Percentiles rank a stretch among this genome's conserved stretches.
phyloP scores from a whole-genome alignment of 768 basidiomycete genomes.

The Tylopilus felleus region DNA sequence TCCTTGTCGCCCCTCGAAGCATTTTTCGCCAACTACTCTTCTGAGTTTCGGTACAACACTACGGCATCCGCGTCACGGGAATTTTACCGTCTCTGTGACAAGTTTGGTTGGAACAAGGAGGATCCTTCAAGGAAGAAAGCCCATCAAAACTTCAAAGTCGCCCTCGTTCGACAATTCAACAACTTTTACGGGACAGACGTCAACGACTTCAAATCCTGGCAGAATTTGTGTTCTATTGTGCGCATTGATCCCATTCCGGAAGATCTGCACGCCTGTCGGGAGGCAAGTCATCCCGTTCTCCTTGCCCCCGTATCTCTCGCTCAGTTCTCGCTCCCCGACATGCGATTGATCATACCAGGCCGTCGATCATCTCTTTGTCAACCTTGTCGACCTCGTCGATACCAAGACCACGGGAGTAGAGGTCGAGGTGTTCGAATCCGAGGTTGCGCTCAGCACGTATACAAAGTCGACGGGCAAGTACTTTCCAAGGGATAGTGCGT shows the following conservation, averaged over 20 bases:
- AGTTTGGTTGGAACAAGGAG: constrained; percentile 4
- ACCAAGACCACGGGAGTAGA: neutral
- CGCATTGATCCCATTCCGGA: neutral
- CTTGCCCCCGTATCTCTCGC: neutral
- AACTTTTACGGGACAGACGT: neutral
- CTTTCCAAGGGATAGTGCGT: constrained; percentile 16
- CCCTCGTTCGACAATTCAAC: constrained; percentile 1
- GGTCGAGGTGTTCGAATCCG: neutral
- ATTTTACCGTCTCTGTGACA: constrained; percentile 16
- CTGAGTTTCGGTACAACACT: neutral
- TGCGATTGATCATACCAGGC: neutral
- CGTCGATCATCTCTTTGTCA: neutral
- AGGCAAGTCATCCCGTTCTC: neutral
- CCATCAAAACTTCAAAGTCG: neutral
- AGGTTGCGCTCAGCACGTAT: neutral
- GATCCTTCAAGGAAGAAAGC: neutral
- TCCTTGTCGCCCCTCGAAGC: neutral
- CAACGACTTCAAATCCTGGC: neutral
- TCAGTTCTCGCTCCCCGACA: neutral
- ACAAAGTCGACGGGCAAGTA: constrained; percentile 7
- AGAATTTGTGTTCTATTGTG: neutral
- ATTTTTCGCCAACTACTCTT: constrained; percentile 3
- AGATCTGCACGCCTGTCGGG: neutral
- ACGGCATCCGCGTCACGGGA: constrained; percentile 9
- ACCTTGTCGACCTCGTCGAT: constrained; percentile 4